Evolutionary conservation across 257 asterid genomes (phyloP), one percentile per base, ranked within the genome.

Genomic region (Plectranthus barbatus): DNA sequence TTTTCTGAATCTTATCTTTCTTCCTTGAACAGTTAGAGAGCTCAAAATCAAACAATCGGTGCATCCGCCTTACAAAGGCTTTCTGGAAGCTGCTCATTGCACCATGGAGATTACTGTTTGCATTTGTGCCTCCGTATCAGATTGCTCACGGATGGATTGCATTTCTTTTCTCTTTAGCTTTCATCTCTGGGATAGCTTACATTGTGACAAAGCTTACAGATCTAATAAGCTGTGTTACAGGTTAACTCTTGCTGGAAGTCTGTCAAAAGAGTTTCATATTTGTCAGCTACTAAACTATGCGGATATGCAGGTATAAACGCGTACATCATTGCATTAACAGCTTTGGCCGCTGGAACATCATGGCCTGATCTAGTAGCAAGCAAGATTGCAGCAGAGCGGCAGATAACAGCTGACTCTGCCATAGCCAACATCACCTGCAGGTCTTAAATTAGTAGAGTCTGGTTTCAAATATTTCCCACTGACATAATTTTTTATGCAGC

Each of bases 361-460:
- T 91, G 96, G 96, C 98, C 97, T 0, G 98, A 91, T 83, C 73
- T 91, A 73, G 96, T 91, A 19, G 97, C 96, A 1, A 91, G 98
- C 85, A 91, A 88, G 81, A 91, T 91, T 76, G 98, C 98, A 48
- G 96, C 95, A 20, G 98, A 91, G 67, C 72, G 97, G 47, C 98
- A 91, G 80, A 61, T 88, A 7, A 86, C 98, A 50, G 97, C 95
- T 0, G 98, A 91, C 73, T 91, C 98, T 39, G 31, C 31, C 31
- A 26, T 26, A 26, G 31, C 31, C 5, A 26, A 26, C 5, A 26
- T 26, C 5, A 26, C 31, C 5, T 26, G 31, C 31, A 26, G 31
- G 31, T 26, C 2, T 23, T 2, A 41, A 17, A 24, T 23, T 14
- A 15, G 56, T 10, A n/a, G 4, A 23, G 3, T 50, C 9, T 15